A percentile compares a stretch with the other conserved stretches of the same genome.
phyloP scores from a whole-genome alignment of 208 protist genomes.

The Acanthamoeba sp. region DNA sequence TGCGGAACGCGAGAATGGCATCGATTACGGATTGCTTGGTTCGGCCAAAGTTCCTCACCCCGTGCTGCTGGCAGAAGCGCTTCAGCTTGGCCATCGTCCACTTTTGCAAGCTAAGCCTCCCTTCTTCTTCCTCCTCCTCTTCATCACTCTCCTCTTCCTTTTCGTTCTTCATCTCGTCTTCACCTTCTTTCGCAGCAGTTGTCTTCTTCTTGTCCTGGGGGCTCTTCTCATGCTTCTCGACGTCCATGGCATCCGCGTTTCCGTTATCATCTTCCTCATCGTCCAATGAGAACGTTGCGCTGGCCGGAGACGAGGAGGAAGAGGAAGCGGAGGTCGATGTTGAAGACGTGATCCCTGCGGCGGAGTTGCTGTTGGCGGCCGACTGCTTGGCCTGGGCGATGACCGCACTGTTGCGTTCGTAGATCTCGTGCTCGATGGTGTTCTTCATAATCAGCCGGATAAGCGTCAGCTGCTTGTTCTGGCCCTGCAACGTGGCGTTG shows the following conservation, averaged over 20 bases:
- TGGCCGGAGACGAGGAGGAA: neutral
- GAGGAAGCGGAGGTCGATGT: neutral
- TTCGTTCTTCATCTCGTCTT: neutral
- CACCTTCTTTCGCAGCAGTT: neutral
- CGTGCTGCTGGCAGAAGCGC: neutral
- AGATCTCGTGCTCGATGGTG: slow-evolving; percentile 77
- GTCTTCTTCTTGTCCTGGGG: neutral
- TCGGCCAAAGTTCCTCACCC: neutral
- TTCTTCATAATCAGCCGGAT: slow-evolving; percentile 73
- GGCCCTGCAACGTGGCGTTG: slow-evolving; percentile 55
- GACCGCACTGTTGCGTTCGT: neutral
- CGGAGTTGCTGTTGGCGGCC: neutral
- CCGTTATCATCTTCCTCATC: neutral
- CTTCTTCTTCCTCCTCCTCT: neutral
- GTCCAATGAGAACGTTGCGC: neutral
- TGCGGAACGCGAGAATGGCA: neutral
- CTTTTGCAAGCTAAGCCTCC: neutral
- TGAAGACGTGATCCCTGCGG: neutral
- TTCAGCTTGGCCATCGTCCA: neutral
- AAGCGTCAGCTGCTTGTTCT: slow-evolving; percentile 68
- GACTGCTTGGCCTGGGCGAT: neutral
- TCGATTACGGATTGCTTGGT: neutral
- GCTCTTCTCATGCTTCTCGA: neutral
- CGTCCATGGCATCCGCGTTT: neutral
- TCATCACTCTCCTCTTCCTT: neutral